Evolutionary conservation across 2,329 filamentous ascomycete genomes (phyloP), one percentile per base, ranked within the genome.

Genomic region (Penicillium capsulatum): DNA sequence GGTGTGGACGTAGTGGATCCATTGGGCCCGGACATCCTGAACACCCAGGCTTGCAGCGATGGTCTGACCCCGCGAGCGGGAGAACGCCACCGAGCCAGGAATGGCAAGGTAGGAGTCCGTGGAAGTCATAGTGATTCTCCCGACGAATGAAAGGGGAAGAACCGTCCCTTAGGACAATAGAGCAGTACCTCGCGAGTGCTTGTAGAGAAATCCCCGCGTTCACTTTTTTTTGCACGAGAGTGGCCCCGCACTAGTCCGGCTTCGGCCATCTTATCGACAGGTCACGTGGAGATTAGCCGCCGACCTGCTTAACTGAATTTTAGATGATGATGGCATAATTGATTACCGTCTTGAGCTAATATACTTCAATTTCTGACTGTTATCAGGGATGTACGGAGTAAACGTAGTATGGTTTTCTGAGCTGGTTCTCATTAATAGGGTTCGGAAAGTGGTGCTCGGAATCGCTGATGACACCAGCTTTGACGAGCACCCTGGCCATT

Each of bases 1-100:
- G 46, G 82, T 70, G 58, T 83, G 74, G 42, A 85, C 73, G 57
- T 85, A 86, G 70, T 86, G 86, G 43, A 72, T 54, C 60, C 67
- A 73, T 51, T 71, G 67, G 30, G 69, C 69, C 31, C 67, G 62
- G 29, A 73, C 64, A 44, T 70, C 66, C 32, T 61, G 51, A 4
- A 66, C 67, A 26, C 66, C 66, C 40, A 72, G 61, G 38, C 63
- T 66, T 13, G 59, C 52, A 36, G 68, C 67, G 45, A 73, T 59
- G 29, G 60, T 63, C 44, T 63, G 62, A 19, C 67, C 63, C 36
- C 69, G 66, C 43, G 71, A 72, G 27, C 60, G 63, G 15, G 69
- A 72, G 40, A 68, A 71, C 37, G 69, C 68, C 49, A 68, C 63
- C 13, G 66, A 60, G 46, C 66, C 66, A 5, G 62, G 59, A 33